Evolutionary conservation across 2,329 filamentous ascomycete genomes (phyloP), one percentile per base, ranked within the genome.

Genomic region (Dactylonectria macrodidyma): DNA sequence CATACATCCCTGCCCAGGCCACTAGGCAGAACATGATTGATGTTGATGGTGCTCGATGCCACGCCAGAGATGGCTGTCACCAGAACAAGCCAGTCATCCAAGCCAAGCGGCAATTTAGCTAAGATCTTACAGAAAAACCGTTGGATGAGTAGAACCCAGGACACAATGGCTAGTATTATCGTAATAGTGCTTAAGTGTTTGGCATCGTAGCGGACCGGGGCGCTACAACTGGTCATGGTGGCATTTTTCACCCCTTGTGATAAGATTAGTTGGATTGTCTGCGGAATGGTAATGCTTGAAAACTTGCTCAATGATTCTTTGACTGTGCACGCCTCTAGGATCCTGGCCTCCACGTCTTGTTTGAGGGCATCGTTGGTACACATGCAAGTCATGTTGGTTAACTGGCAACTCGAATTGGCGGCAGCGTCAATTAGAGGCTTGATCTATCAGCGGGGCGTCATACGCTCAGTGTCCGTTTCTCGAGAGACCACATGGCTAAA

Each of bases 1-100:
- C 80, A 81, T n/a, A 81, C 72, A 26, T 81, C 80, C 8, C 65
- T 69, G 2, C 80, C 80, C 16, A 81, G 64, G 14, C 79, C 79
- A 38, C 33, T 58, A 5, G 19, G 36, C 2, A n/a, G 10, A 11
- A 58, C 14, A 14, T 24, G 24, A 5, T n/a, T 12, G 30, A 46
- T 19, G 5, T 44, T 19, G 55, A 33, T n/a, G 22, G 46, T 26
- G 7, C 11, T 58, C 22, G 36, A 30, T 41, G 38, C 55, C 22
- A 58, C 12, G 9, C 38, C 22, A 30, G 14, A 3, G 12, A 44
- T 6, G 36, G 41, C 41, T 1, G 55, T 58, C 14, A 30, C 10
- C 6, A 58, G 19, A 14, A 58, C 33, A 12, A 24, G 5, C 55
- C 55, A 58, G 38, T 58, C 55, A 44, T 58, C 55, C 8, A 9